Evolutionary conservation across 768 basidiomycete genomes (phyloP), one percentile per base, ranked within the genome.

Genomic region (Suillus tomentosus): DNA sequence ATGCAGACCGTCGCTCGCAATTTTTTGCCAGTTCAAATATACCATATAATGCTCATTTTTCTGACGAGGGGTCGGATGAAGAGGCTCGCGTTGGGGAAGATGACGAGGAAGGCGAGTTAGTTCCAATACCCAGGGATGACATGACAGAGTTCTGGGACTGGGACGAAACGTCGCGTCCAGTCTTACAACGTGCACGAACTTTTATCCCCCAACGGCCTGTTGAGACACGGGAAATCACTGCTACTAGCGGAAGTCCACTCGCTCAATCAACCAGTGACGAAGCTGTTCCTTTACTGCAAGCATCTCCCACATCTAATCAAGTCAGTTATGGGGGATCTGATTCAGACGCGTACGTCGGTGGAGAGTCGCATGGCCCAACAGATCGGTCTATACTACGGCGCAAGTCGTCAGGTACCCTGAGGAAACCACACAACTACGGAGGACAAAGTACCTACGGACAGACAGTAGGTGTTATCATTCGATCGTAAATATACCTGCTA

Each of bases 401-500:
- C 27, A 40, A 57, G 24, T 63, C 62, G 22, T 62, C 42, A 5
- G 31, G 3, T 37, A 62, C 40, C 59, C 15, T 60, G 56, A 62
- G 8, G 24, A 62, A 68, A 24, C 75, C 72, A 57, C 71, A 79
- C 62, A 66, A 75, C 54, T 79, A 79, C 63, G 77, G 74, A 5
- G 89, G 89, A 7, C 80, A 84, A 70, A 91, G 89, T 64, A 90
- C 89, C 9, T 90, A 87, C 68, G 88, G 88, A 27, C 89, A 91
- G 72, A 90, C 88, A 55, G 89, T 89, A 67, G 64, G 85, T 67
- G 34, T 64, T 40, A 0, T 36, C 3, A n/a, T 42, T n/a, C 14
- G 17, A 31, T 58, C 9, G 17, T 3, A 17, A 42, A 19, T 19
- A 5, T 13, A 17, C 19, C 42, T 42, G 6, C 39, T 58, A 42